Evolutionary conservation across 352 stramenopile species (phyloP), one percentile per base, ranked within the genome.

Genomic region (Globisporangium splendens): DNA sequence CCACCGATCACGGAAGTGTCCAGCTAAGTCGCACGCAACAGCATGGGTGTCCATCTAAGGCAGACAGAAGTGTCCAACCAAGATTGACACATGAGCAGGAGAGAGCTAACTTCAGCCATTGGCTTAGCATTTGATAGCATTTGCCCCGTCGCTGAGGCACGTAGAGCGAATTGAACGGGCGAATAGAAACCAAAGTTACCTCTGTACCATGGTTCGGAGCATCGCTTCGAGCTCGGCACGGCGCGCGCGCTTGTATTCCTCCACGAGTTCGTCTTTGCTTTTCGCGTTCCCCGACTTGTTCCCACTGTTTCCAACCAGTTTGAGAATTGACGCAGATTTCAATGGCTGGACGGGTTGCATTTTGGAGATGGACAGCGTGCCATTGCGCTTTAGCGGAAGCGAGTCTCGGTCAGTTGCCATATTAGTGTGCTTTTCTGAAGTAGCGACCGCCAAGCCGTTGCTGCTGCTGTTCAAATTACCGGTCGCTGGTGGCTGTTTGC

Each of bases 1-100:
- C 96, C 96, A 41, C 46, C 75, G 43, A 92, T 95, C 65, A 77
- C 86, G 17, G 71, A 85, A 55, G 85, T 95, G 15, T 84, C 81
- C 10, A 89, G 69, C 48, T 90, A 88, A 64, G 22, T 11, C 35
- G n/a, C 1, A 4, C 8, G 28, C 24, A 5, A 31, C 24, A 31
- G 2, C 24, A 5, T 31, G 5, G 5, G 24, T 31, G 24, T 31
- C 24, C 24, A 31, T 31, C 24, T 31, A 31, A 31, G 24, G 24
- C 24, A 31, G 24, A 31, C 24, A 31, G 24, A 31, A 31, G 24
- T 31, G 5, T 5, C 24, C 24, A 31, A 31, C 24, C 24, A 31
- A 31, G 5, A 31, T 31, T 2, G 24, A 31, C 24, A 31, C 24
- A 31, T 31, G 24, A 31, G 5, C 24, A 31, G 24, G 24, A 31